Conservation (phyloP, 768 basidiomycete species). For the Macrolepiota fuliginosa region DNA sequence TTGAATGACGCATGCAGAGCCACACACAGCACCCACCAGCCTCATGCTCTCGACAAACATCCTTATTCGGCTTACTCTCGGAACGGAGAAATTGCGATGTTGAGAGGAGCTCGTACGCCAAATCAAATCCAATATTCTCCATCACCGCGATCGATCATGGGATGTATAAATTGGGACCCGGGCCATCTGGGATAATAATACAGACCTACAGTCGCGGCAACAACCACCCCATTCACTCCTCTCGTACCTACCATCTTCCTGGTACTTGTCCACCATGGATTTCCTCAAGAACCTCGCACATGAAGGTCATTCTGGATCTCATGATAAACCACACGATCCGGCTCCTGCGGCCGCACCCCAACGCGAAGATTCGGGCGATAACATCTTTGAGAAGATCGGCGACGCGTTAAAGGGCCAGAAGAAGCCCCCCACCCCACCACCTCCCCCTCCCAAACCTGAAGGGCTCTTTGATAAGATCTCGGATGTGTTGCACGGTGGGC, state of each 20-base stretch:
- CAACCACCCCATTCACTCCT: neutral
- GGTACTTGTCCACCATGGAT: conserved; percentile 8
- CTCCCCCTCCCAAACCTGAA: conserved; percentile 12
- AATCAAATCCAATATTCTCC: neutral
- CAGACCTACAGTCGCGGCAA: neutral
- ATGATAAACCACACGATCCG: neutral
- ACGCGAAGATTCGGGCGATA: conserved; percentile 9
- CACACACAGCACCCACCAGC: too few relatives aligned
- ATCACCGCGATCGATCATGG: neutral
- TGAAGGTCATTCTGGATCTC: conserved; percentile 1
- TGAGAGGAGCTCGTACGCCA: neutral
- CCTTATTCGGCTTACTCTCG: too few relatives aligned
- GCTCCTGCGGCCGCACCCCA: conserved; percentile 7
- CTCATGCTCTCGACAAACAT: neutral
- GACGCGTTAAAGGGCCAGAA: conserved; percentile 7
- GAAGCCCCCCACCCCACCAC: conserved; percentile 14
- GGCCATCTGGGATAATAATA: neutral
- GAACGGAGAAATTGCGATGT: neutral
- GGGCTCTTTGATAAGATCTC: conserved; percentile 14
- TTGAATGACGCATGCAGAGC: too few relatives aligned
- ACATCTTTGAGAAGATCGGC: conserved; percentile 15
- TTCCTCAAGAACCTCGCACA: conserved; percentile 15
- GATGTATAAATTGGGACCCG: neutral
- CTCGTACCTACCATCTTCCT: neutral
- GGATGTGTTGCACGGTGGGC: conserved; percentile 9